A percentile compares a stretch with the other conserved stretches of the same genome.
phyloP scores from a whole-genome alignment of 2,329 filamentous ascomycete species.

The Sclerotinia sclerotiorum region DNA sequence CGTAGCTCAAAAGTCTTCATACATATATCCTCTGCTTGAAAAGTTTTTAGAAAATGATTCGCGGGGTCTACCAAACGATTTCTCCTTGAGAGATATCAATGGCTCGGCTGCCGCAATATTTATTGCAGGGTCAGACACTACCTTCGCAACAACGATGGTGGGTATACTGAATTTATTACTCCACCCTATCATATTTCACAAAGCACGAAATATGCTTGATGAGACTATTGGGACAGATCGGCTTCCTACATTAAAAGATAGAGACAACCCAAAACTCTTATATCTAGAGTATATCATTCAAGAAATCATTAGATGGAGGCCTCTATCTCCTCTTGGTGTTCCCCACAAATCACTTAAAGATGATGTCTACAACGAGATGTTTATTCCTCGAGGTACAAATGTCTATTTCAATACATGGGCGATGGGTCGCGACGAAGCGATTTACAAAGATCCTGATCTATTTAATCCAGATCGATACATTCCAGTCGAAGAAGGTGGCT shows the following conservation, averaged over 20 bases:
- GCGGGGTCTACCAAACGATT: constrained; percentile 21
- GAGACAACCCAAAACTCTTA: constrained; percentile 40
- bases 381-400: constrained; percentile 57
- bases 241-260: constrained; percentile 40
- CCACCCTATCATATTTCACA: constrained; percentile 46
- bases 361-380: constrained; percentile 56
- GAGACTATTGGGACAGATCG: constrained; percentile 43
- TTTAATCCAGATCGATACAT: constrained; percentile 51
- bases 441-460: constrained; percentile 45
- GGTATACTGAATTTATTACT: constrained; percentile 44
- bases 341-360: constrained; percentile 56
- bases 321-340: constrained; percentile 51
- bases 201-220: constrained; percentile 50
- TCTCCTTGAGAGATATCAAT: constrained; percentile 43
- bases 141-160: constrained; percentile 45
- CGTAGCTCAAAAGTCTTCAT: constrained; percentile 11
- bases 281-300: constrained; percentile 50
- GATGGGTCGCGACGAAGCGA: constrained; percentile 52
- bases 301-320: constrained; percentile 48
- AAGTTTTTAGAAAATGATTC: neutral
- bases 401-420: constrained; percentile 53
- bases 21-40: constrained; percentile 22
- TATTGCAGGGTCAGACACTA: constrained; percentile 46
- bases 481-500: constrained; percentile 43
- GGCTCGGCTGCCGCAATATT: constrained; percentile 49